phyloP scores from a whole-genome alignment of 768 basidiomycete species.

The Nidularia pulvinata region DNA sequence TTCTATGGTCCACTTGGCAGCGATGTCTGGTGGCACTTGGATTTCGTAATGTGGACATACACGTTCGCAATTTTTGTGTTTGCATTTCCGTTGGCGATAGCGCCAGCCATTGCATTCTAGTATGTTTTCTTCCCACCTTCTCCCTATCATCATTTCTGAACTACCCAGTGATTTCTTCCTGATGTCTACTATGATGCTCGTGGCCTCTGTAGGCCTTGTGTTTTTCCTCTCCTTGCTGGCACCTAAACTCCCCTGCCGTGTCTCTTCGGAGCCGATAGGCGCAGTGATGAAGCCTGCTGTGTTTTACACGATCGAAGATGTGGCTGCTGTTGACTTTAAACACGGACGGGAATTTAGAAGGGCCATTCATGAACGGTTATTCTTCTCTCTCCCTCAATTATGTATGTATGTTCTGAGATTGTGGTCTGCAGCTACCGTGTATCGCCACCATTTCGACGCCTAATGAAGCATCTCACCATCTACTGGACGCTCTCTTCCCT shows the following conservation, averaged over 20 bases:
- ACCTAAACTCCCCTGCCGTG: constrained; percentile 17
- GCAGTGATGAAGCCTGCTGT: constrained; percentile 25
- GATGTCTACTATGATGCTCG: constrained; percentile 27
- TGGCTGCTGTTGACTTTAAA: constrained; percentile 25
- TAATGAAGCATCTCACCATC: constrained; percentile 18
- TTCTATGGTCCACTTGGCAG: constrained; percentile 21
- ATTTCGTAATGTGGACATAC: constrained; percentile 30
- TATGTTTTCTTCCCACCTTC: constrained; percentile 4
- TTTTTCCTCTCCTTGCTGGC: constrained; percentile 22
- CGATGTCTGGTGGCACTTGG: constrained; percentile 25
- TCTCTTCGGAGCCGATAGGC: constrained; percentile 24
- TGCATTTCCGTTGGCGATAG: constrained; percentile 22
- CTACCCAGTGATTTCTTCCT: constrained; percentile 23
- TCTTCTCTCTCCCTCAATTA: not conserved
- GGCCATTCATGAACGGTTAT: constrained; percentile 18
- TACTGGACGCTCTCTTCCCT: constrained; percentile 18
- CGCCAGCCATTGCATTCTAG: constrained; percentile 20
- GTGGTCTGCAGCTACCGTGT: constrained; percentile 11
- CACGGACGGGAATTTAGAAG: constrained; percentile 20
- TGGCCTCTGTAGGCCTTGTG: constrained; percentile 21
- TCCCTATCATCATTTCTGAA: not conserved
- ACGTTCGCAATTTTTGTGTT: constrained; percentile 22
- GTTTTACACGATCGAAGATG: constrained; percentile 26
- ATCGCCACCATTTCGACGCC: constrained; percentile 21
- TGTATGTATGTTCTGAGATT: not conserved